A percentile compares a stretch with the other conserved stretches of the same genome.
Conservation (phyloP, 2,329 filamentous ascomycete genomes). For the Phyllosticta ampelicida region DNA sequence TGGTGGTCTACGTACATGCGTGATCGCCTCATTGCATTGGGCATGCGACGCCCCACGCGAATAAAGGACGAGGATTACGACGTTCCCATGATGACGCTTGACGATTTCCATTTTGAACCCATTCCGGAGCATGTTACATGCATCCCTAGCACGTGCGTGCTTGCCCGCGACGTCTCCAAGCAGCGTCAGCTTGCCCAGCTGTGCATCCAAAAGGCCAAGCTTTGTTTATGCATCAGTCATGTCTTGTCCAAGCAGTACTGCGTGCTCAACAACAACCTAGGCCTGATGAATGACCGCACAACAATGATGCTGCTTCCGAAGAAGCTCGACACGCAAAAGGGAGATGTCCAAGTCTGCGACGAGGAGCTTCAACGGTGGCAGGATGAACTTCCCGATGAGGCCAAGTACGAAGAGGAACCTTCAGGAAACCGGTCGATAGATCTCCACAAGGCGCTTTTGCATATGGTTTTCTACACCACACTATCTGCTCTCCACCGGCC, state of each 20-base stretch:
- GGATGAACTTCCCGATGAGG: constrained; percentile 57
- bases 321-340: constrained; percentile 70
- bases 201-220: constrained; percentile 84
- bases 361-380: constrained; percentile 70
- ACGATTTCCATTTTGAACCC: constrained; percentile 70
- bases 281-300: constrained; percentile 55
- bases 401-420: constrained; percentile 55
- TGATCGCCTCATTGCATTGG: constrained; percentile 81
- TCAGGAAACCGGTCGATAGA: constrained; percentile 50
- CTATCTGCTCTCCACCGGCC: constrained; percentile 84
- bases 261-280: constrained; percentile 73
- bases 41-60: constrained; percentile 83
- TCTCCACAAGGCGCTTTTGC: constrained; percentile 73
- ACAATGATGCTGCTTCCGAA: constrained; percentile 88
- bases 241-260: constrained; percentile 89
- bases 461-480: constrained; percentile 90
- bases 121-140: constrained; percentile 58
- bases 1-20: constrained; percentile 99
- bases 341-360: constrained; percentile 70
- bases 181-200: constrained; percentile 72
- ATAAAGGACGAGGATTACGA: constrained; percentile 93
- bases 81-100: constrained; percentile 75
- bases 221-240: constrained; percentile 80
- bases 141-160: constrained; percentile 57
- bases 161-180: constrained; percentile 59